Evolutionary conservation across 176 grass and related monocot species (phyloP).

Genomic region (Carex cristatella): DNA sequence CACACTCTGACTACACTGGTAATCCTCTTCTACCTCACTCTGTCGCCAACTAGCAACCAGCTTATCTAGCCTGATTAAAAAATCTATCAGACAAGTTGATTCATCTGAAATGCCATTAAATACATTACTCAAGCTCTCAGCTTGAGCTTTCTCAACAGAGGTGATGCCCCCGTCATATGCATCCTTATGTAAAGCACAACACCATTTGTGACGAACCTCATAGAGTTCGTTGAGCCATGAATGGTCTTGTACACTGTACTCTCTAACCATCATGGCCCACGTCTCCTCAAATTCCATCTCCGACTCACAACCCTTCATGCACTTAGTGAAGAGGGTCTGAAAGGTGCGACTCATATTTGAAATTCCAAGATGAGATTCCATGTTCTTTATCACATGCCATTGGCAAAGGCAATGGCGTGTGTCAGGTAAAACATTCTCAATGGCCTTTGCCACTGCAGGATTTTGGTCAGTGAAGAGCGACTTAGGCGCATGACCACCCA

Average conservation of each 20-base stretch:
- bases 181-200: conserved; percentile 50
- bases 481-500: conserved; percentile 58
- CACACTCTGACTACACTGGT: conserved; percentile 43
- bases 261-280: conserved; percentile 49
- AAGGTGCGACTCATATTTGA: conserved; percentile 47
- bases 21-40: conserved; percentile 54
- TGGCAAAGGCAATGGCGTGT: conserved; percentile 50
- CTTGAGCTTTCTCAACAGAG: conserved; percentile 26
- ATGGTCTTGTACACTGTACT: conserved; percentile 55
- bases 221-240: conserved; percentile 53
- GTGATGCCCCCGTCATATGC: conserved; percentile 64
- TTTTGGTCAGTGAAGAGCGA: conserved; percentile 73
- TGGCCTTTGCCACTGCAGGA: conserved; percentile 48
- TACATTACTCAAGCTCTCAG: conserved; percentile 36
- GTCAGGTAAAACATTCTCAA: conserved; percentile 47
- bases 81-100: conserved; percentile 38
- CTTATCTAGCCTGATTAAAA: conserved; percentile 53
- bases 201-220: conserved; percentile 74
- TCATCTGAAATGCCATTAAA: conserved; percentile 44
- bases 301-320: conserved; percentile 62
- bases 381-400: conserved; percentile 50
- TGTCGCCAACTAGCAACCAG: conserved; percentile 43
- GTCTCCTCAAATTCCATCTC: conserved; percentile 59
- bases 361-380: conserved; percentile 46
- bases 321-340: conserved; percentile 51